Conservation (phyloP, 176 grass and related monocot species). For the Rhipidocladum racemiflorum region DNA sequence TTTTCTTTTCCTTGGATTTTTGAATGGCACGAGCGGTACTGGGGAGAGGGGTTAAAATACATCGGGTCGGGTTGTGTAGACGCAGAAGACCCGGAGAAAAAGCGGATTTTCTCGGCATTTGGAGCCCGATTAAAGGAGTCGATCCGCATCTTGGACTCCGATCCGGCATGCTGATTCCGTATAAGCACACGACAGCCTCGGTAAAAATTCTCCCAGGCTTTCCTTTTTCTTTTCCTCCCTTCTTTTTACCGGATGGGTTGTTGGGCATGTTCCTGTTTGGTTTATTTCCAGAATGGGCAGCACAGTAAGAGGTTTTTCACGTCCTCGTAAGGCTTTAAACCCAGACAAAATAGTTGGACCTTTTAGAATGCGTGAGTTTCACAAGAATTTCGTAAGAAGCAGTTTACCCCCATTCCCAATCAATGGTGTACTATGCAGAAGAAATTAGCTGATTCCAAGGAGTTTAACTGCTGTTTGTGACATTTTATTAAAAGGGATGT, state of each 20-base stretch:
- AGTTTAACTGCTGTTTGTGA: neutral
- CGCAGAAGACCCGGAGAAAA: slow-evolving; percentile 36
- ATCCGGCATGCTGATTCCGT: slow-evolving; percentile 24
- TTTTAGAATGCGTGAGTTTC: neutral
- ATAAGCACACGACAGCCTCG: neutral
- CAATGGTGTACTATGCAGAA: neutral
- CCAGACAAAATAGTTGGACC: neutral
- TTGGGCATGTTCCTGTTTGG: neutral
- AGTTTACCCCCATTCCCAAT: neutral
- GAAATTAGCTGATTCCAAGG: neutral
- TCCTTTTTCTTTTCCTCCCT: neutral
- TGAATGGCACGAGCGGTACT: neutral
- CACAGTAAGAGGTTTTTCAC: neutral
- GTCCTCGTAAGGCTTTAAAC: neutral
- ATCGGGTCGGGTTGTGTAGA: slow-evolving; percentile 3
- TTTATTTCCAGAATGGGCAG: neutral
- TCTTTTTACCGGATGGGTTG: slow-evolving; percentile 11
- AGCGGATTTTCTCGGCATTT: slow-evolving; percentile 54
- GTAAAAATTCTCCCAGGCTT: slow-evolving; percentile 31
- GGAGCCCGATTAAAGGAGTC: slow-evolving; percentile 61
- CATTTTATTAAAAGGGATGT: slow-evolving; percentile 7
- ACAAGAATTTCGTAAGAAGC: neutral
- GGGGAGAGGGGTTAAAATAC: neutral
- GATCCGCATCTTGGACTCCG: slow-evolving; percentile 24
- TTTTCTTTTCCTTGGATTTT: slow-evolving; percentile 25